Conservation (phyloP, 2,329 filamentous ascomycete genomes). For the Penicillium sp. region DNA sequence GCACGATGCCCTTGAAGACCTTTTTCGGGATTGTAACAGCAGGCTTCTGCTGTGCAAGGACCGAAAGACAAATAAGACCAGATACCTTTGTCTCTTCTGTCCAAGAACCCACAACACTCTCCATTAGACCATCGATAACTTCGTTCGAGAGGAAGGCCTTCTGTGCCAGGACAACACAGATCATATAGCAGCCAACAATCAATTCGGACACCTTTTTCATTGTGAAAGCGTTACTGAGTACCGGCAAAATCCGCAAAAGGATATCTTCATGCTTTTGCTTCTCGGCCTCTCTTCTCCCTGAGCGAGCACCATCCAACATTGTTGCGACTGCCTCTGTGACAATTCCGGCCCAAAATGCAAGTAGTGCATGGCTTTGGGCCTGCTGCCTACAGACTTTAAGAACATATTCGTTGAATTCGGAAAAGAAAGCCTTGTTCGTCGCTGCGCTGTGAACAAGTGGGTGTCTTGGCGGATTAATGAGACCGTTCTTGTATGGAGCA, state of each 20-base stretch:
- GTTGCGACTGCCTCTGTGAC: slow-evolving; percentile 80
- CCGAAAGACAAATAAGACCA: slow-evolving; percentile 74
- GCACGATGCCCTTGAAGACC: slow-evolving; percentile 57
- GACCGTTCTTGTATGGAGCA: slow-evolving; percentile 75
- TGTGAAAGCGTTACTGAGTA: slow-evolving; percentile 73
- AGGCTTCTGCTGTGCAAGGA: slow-evolving; percentile 76
- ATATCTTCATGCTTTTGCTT: slow-evolving; percentile 75
- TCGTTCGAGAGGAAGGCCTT: slow-evolving; percentile 77
- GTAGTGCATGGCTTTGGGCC: slow-evolving; percentile 71
- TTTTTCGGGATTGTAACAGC: slow-evolving; percentile 66
- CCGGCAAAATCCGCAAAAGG: slow-evolving; percentile 64
- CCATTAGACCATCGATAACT: slow-evolving; percentile 83
- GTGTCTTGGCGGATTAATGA: slow-evolving; percentile 72
- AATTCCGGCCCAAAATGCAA: slow-evolving; percentile 89
- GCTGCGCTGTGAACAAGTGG: slow-evolving; percentile 80
- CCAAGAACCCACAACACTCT: slow-evolving; percentile 77
- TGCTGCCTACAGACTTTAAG: slow-evolving; percentile 68
- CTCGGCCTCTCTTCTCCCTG: slow-evolving; percentile 72
- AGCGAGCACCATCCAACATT: slow-evolving; percentile 73
- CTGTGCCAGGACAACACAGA: slow-evolving; percentile 77
- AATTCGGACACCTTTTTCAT: slow-evolving; percentile 74
- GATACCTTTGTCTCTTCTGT: slow-evolving; percentile 68
- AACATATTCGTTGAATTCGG: slow-evolving; percentile 73
- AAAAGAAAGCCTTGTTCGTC: slow-evolving; percentile 72
- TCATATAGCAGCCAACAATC: slow-evolving; percentile 87